Evolutionary conservation across 495 filamentous ascomycete genomes (phyloP), one percentile per base, ranked within the genome.

Genomic region (Aspergillus olivimuriae): DNA sequence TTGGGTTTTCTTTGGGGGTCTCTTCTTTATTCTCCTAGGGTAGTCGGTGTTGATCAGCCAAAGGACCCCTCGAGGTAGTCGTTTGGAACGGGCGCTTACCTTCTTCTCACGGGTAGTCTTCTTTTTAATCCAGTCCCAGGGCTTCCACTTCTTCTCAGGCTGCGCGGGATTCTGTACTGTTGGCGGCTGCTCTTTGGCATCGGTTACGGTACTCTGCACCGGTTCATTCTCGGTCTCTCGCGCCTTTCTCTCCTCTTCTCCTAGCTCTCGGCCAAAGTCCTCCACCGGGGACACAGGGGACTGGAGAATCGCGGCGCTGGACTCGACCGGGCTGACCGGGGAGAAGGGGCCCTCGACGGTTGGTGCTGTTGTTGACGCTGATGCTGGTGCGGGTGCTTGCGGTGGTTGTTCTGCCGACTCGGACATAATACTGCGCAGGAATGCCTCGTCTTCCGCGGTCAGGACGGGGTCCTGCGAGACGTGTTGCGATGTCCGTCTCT

Each of bases 381-480:
- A 18, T 2, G 26, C 52, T 18, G 40, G 40, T 41, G 44, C 22
- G 34, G 46, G 38, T 0, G 11, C 39, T 33, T 24, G 35, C 21
- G 21, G 45, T 18, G 21, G 45, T 20, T 42, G 41, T 38, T 52
- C 40, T 34, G 52, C 61, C 4, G 52, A 51, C 35, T 66, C 53
- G 2, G 63, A 50, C 21, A 70, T 72, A 21, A 80, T 63, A 26
- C 64, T 66, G 10, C 63, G 65, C 15, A 82, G 53, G 48, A 78
- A 81, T 17, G 65, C 62, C 52, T 81, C 78, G 39, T 82, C 79
- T 43, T 74, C 71, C 16, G 69, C 54, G 7, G 63, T 74, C 8
- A 82, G 52, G 9, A 81, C 69, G 8, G 73, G 77, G 23, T 69
- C 61, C 9, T 68, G 65, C 12, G 61, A 43, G n/a, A 51, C 60